These are phyloP conservation scores for Yamadazyma atmosphaerica DNA, from an alignment of 1,139 yeast species.

Conservation along the genomic window DNA sequence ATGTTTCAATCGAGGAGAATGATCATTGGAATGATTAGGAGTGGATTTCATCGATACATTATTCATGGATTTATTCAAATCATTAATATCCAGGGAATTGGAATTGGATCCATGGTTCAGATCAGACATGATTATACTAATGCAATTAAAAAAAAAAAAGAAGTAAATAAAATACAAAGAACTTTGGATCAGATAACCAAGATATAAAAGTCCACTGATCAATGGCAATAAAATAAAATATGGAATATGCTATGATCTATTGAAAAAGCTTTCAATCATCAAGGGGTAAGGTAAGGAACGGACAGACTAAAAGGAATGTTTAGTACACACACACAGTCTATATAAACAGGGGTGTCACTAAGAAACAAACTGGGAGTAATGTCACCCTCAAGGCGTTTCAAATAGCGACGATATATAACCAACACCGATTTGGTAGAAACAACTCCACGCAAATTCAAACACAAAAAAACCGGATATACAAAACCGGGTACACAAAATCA, in stretches of 20 bases:
- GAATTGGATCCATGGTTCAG: background rate
- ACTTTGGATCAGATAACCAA: too few relatives aligned
- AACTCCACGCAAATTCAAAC: background rate
- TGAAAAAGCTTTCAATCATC: background rate
- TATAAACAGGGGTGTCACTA: too few relatives aligned
- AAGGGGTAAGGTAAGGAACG: background rate
- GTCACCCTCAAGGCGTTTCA: background rate
- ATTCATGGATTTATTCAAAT: slow-evolving; percentile 1
- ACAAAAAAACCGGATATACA: too few relatives aligned
- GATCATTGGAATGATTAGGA: slow-evolving; percentile 8
- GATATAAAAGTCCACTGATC: too few relatives aligned
- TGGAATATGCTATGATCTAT: background rate
- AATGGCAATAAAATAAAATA: too few relatives aligned
- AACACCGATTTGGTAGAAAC: too few relatives aligned
- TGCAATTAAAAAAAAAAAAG: slow-evolving; percentile 1
- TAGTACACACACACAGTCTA: too few relatives aligned
- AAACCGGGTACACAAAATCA: background rate
- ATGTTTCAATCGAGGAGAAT: slow-evolving; percentile 10
- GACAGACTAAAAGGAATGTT: background rate
- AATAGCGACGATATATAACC: background rate
- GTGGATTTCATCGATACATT: slow-evolving; percentile 4
- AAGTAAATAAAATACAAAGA: background rate
- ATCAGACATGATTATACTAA: slow-evolving; percentile 2
- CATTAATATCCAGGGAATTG: background rate
- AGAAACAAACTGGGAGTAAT: too few relatives aligned